Percentiles rank a stretch among this genome's conserved stretches.
phyloP scores from a whole-genome alignment of 108 stramenopile genomes.

The Stephanodiscus minutulus region DNA sequence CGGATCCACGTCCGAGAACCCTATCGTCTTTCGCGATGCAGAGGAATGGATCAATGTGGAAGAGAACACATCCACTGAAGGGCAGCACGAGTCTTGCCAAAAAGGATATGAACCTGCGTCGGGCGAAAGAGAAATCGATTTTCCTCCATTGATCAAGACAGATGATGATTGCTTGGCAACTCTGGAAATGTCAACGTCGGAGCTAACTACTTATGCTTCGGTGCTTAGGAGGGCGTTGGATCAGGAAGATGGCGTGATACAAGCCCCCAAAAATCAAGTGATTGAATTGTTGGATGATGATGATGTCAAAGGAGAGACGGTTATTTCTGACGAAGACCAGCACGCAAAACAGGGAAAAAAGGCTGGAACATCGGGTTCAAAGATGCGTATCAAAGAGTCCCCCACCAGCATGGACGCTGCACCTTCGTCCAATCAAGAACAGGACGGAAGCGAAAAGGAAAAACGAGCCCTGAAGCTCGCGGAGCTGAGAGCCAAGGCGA shows the following conservation, averaged over 20 bases:
- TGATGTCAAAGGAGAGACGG: constrained; percentile 35
- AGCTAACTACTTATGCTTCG: constrained; percentile 32
- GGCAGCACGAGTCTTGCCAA: background rate
- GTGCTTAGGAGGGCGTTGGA: constrained; percentile 20
- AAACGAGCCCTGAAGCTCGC: constrained; percentile 37
- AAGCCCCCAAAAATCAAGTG: constrained; percentile 9
- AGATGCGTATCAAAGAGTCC: background rate
- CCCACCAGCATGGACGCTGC: constrained; percentile 1
- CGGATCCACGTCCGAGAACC: background rate
- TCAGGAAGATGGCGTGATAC: background rate
- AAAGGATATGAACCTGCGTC: background rate
- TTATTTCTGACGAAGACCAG: constrained; percentile 37
- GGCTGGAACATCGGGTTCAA: constrained; percentile 5
- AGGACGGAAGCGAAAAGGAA: constrained; percentile 20
- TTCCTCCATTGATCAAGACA: constrained; percentile 5
- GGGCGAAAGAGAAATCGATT: constrained; percentile 1
- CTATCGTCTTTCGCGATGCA: constrained; percentile 11
- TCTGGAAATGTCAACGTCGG: constrained; percentile 21
- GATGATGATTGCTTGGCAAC: background rate
- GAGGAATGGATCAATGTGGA: constrained; percentile 14
- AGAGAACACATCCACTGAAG: background rate
- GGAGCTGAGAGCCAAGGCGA: constrained; percentile 46
- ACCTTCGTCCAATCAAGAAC: background rate
- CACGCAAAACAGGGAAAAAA: background rate
- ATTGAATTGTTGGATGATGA: background rate